Evolutionary conservation across 2,329 filamentous ascomycete species (phyloP), one percentile per base, ranked within the genome.

Genomic region (Colletotrichum chlorophyti): DNA sequence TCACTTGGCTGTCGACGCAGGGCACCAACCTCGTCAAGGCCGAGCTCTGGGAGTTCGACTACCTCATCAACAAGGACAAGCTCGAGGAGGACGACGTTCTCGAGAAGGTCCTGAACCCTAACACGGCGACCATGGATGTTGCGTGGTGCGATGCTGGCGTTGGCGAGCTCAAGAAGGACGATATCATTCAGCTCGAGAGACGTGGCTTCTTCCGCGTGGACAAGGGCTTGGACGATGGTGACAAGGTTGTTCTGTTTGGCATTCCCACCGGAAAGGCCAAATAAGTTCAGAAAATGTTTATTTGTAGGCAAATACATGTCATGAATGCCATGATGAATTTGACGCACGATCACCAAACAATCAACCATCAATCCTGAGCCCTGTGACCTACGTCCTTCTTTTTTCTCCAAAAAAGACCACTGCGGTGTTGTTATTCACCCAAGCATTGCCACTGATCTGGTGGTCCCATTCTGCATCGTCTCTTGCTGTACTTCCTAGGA

Each of bases 131-230:
- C 55, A 87, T 88, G 74, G 89, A 89, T 49, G 84, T 89, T 64
- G 91, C 90, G 1, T 72, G 91, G 50, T 93, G 91, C 23, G 94
- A 97, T 69, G 88, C 86, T 69, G 96, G 93, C 66, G 89, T 96
- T 1, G 82, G 83, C 0, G 81, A 86, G 62, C 80, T 97, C 41
- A 93, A 92, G 82, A 88, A 87, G 71, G 91, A 92, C 68, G 93
- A 97, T 66, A 94, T 98, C 62, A 92, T 98, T 66, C 95, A 98
- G 79, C 90, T 98, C 41, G 94, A 98, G 81, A 84, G 94, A 61
- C 92, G 94, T 75, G 94, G 93, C 1, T 98, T 91, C 77, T 98
- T 91, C 80, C 83, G 94, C 49, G 88, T 96, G 23, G 94, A 98
- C 76, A 85, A 85, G 76, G 80, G 79, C 9, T 73, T 84, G 24